Evolutionary conservation across 2,329 filamentous ascomycete species (phyloP).

Genomic region (Furcasterigmium furcatum): DNA sequence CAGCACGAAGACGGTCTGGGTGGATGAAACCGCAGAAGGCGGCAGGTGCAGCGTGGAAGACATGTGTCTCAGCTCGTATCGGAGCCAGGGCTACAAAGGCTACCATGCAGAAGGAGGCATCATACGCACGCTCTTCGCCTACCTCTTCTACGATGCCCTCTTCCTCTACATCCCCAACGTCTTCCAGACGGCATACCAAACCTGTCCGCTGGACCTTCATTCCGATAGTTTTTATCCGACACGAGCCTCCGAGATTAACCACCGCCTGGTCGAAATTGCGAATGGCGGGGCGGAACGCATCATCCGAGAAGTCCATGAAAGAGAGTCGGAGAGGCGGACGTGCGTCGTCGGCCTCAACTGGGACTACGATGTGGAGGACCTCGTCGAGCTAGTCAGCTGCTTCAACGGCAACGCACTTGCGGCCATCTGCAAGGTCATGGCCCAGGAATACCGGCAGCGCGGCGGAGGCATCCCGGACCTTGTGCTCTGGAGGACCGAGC

Average conservation of each 20-base stretch:
- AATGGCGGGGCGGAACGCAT: constrained; percentile 74
- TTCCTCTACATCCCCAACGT: constrained; percentile 95
- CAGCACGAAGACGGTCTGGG: constrained; percentile 78
- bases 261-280: constrained; percentile 77
- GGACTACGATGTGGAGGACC: constrained; percentile 76
- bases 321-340: constrained; percentile 67
- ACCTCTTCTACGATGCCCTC: constrained; percentile 89
- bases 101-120: constrained; percentile 93
- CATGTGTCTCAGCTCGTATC: constrained; percentile 90
- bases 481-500: constrained; percentile 70
- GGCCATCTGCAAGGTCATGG: constrained; percentile 87
- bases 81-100: constrained; percentile 83
- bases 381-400: constrained; percentile 74
- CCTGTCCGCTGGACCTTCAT: constrained; percentile 86
- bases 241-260: constrained; percentile 86
- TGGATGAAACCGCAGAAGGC: constrained; percentile 68
- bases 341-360: constrained; percentile 92
- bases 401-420: constrained; percentile 80
- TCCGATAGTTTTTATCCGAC: constrained; percentile 89
- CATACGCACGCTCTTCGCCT: constrained; percentile 83
- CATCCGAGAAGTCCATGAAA: constrained; percentile 64
- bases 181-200: constrained; percentile 94
- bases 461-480: constrained; percentile 90
- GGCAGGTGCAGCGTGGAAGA: constrained; percentile 81
- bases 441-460: constrained; percentile 86